Evolutionary conservation across 148 eudicot species (phyloP), one percentile per base, ranked within the genome.

Genomic region (Salicornia ramosissima): DNA sequence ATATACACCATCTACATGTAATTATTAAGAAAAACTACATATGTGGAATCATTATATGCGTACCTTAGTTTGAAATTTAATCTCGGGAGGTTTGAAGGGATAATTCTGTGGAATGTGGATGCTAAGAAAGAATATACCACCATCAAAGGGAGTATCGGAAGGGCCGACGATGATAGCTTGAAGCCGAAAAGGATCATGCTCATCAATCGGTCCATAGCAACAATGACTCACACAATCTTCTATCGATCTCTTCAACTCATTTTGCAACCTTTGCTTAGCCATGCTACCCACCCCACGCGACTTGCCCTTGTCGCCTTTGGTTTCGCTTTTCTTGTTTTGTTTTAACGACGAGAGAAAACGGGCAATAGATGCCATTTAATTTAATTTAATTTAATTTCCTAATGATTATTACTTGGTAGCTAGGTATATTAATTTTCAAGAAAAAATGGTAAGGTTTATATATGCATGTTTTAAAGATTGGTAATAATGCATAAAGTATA

Each of bases 41-140:
- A 36, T 36, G 40, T 36, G 40, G 4, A 36, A 8, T 36, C 8
- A 36, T 36, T 9, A 6, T 3, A 25, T 39, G 28, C 11, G 34
- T 29, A 65, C 70, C 76, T 73, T 73, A 13, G 76, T 65, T 60
- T 40, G 50, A 50, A 73, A 73, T 70, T 64, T 73, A 61, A 73
- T 65, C 29, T 54, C 42, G 21, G 76, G 76, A 73, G 76, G 76
- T 54, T 54, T 54, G 26, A 12, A 73, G 26, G 76, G 76, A 45
- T 73, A 73, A 7, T 64, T 21, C n/a, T 11, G 6, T 42, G 76
- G 76, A 65, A 73, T 12, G n/a, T 13, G 19, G 40, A 72, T 53
- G 36, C 40, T 25, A 24, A 73, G 70, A 64, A 65, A 64, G 64
- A 73, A 73, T 21, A 73, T 4, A 1, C 75, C 75, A 21, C 63